Base-by-base conservation (phyloP, 192 early-diverging fungal genomes). In the Backusella westeae region DNA sequence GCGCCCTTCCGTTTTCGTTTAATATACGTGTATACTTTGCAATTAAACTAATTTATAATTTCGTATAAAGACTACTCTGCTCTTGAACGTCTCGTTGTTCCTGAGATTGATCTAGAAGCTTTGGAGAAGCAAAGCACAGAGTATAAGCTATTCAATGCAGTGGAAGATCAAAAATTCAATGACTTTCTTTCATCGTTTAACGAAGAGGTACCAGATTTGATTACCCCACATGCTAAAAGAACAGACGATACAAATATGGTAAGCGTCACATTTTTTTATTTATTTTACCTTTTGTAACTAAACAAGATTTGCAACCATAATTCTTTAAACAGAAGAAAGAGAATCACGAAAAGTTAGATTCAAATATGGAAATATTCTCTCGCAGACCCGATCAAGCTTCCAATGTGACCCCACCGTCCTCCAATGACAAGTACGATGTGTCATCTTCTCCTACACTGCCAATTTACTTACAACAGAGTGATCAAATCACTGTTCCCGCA, bases 381-480 rank as follows among this genome's bases (percentile, higher is more conserved):
- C 23, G 56, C 26, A 63, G 12, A 63, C 56, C 56, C 3, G 26
- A 63, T 63, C 56, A 63, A 63, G 56, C 23, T 12, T 63, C 23
- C 23, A 63, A 63, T 63, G 56, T 63, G 56, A 63, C 56, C 56
- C 21, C 56, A 63, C 23, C 26, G 26, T 63, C 56, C 56, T 63
- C 56, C 56, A 63, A 63, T 63, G 56, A 63, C 56, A 63, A 63
- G 56, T 63, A 14, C 23, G 21, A 63, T 63, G 23, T 14, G 56
- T 63, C 56, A 63, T 63, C 56, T 63, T 29, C 56, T 29, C 56
- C 23, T 63, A 63, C 56, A 63, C 56, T 21, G 15, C 70, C 70
- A 26, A 71, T 71, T 49, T 71, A 49, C 7, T 44, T 71, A 7
- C 70, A 71, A 71, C 70, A 71, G 41, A 49, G 70, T 29, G 70